Conservation (phyloP, 2,329 filamentous ascomycete species). For the Talaromyces sp. region DNA sequence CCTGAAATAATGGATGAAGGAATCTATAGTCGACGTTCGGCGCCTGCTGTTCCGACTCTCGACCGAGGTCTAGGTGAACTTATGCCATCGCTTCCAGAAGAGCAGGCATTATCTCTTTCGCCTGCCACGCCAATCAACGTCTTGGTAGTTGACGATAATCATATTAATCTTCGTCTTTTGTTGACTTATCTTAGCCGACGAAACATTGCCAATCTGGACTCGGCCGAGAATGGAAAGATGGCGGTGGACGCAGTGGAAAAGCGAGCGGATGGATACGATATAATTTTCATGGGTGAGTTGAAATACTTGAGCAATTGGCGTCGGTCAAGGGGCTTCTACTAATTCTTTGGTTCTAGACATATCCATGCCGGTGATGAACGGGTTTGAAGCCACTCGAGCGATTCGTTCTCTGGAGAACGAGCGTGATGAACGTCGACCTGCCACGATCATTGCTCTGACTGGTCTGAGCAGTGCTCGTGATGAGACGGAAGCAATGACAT, state of each 20-base stretch:
- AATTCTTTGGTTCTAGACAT: too few relatives aligned
- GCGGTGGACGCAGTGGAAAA: constrained; percentile 39
- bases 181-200: constrained; percentile 41
- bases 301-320: too few relatives aligned
- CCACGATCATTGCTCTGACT: constrained; percentile 43
- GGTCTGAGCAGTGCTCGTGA: constrained; percentile 42
- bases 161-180: constrained; percentile 43
- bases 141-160: constrained; percentile 44
- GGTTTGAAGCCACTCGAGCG: constrained; percentile 44
- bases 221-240: constrained; percentile 40
- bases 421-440: constrained; percentile 25
- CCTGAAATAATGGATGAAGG: constrained; percentile 5
- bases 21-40: constrained; percentile 2
- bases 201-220: constrained; percentile 29
- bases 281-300: constrained; percentile 42
- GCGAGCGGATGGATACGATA: constrained; percentile 33
- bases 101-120: neutral
- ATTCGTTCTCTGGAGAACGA: constrained; percentile 41
- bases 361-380: constrained; percentile 47
- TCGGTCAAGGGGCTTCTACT: too few relatives aligned
- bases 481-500: constrained; percentile 39
- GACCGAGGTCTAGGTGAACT: neutral
- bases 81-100: neutral
- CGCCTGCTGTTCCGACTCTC: neutral
- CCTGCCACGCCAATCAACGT: constrained; percentile 23